These are phyloP conservation scores for Endoconidiophora laricicola DNA, from an alignment of 2,329 filamentous ascomycete species.

Conservation along the genomic window DNA sequence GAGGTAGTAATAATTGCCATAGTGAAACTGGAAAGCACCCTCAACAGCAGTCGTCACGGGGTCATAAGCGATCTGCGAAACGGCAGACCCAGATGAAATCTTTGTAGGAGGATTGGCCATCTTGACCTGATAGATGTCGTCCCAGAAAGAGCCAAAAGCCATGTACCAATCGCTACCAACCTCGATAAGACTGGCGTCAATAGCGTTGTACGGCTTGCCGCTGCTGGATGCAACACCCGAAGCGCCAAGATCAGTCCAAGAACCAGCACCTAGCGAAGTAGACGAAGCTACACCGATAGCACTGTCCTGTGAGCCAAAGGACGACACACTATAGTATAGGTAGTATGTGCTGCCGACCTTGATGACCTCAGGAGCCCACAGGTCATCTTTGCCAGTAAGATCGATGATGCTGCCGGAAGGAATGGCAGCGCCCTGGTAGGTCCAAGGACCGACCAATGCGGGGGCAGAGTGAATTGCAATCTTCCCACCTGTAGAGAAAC, in stretches of 20 bases:
- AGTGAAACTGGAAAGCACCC: slow-evolving; percentile 37
- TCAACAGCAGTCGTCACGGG: slow-evolving; percentile 36
- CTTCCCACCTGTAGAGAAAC: slow-evolving; percentile 25
- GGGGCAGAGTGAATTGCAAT: slow-evolving; percentile 25
- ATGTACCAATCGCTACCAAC: slow-evolving; percentile 27
- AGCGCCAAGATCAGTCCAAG: slow-evolving; percentile 42
- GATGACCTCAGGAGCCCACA: slow-evolving; percentile 21
- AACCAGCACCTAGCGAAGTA: slow-evolving; percentile 31
- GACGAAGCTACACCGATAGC: slow-evolving; percentile 40
- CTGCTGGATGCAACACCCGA: slow-evolving; percentile 32
- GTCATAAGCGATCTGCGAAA: slow-evolving; percentile 36
- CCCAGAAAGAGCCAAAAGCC: slow-evolving; percentile 55
- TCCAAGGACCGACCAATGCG: slow-evolving; percentile 27
- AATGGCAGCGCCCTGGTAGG: slow-evolving; percentile 24
- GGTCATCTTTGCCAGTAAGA: slow-evolving; percentile 24
- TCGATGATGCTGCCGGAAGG: slow-evolving; percentile 24
- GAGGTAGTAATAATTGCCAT: slow-evolving; percentile 43
- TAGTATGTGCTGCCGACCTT: slow-evolving; percentile 42
- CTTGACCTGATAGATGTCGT: slow-evolving; percentile 42
- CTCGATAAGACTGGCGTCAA: slow-evolving; percentile 39
- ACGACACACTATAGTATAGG: slow-evolving; percentile 50
- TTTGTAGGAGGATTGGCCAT: slow-evolving; percentile 25
- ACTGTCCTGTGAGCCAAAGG: slow-evolving; percentile 42
- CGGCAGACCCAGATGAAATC: slow-evolving; percentile 11
- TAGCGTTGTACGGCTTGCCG: slow-evolving; percentile 37